Evolutionary conservation across 225 moss, liverwort and hornwort species (phyloP).

Genomic region (Climacium dendroides): DNA sequence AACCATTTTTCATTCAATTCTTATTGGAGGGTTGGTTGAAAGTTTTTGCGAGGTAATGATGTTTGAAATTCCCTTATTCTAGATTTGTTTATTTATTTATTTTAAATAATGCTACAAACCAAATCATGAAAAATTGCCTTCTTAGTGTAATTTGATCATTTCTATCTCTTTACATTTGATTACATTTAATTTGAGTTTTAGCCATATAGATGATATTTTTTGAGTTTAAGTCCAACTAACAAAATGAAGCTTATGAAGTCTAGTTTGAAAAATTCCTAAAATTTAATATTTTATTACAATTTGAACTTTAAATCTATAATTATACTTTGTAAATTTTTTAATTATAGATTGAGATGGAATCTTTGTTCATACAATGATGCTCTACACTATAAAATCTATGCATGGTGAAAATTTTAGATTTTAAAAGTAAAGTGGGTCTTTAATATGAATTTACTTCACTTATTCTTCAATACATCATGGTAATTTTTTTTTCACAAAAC

Average conservation of each 20-base stretch:
- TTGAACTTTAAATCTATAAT: too few relatives aligned
- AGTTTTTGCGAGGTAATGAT: background rate
- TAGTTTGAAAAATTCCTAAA: too few relatives aligned
- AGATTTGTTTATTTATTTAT: background rate
- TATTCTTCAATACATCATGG: too few relatives aligned
- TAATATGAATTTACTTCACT: too few relatives aligned
- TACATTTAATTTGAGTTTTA: too few relatives aligned
- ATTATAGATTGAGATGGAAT: rapidly evolving
- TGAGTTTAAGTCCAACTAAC: too few relatives aligned
- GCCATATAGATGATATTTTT: too few relatives aligned
- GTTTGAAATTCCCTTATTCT: background rate
- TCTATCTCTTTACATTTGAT: background rate
- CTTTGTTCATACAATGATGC: background rate
- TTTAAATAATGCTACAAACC: background rate
- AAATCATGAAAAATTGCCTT: background rate
- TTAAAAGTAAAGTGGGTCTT: too few relatives aligned
- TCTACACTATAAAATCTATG: background rate
- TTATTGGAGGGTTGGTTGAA: background rate
- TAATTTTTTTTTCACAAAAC: too few relatives aligned
- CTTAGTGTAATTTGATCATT: background rate
- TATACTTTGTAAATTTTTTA: background rate
- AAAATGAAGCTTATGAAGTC: too few relatives aligned
- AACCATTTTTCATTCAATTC: background rate
- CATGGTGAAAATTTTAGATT: too few relatives aligned
- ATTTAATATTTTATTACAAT: too few relatives aligned